Evolutionary conservation across 2,329 filamentous ascomycete species (phyloP), one percentile per base, ranked within the genome.

Genomic region (Mollisiaceae sp.): DNA sequence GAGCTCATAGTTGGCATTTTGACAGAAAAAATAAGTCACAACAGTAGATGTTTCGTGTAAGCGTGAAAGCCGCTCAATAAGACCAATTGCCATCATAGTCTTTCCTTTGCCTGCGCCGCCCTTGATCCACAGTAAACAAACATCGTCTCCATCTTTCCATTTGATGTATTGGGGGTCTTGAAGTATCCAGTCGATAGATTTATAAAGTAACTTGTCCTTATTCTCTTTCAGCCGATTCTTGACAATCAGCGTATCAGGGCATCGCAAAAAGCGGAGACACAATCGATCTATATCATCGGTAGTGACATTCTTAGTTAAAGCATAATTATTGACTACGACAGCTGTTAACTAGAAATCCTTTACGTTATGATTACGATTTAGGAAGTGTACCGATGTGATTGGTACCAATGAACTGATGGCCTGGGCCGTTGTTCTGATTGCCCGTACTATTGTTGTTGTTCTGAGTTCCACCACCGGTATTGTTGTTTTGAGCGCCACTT

Each of bases 21-120:
- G 76, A 69, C 79, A 84, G 71, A 83, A 80, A 72, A 81, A 82
- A 65, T 8, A 76, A 15, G 71, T 43, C 55, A 69, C 14, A 6
- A 8, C 45, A 8, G 45, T 50, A 8, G 45, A 24, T n/a, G 8
- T n/a, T 1, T 50, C 55, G 27, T 54, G 43, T n/a, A 14, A 43
- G 47, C 41, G 54, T 38, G 62, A 59, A 5, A 69, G 56, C 67
- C 62, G 58, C 45, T 70, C 66, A 36, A 60, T 54, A 32, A 71
- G 64, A 52, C 64, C 65, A 24, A 71, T 71, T 0, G 78, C 60
- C 0, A 79, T 67, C 75, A 79, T 79, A 0, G 76, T 79, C 47
- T 79, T 80, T 0, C 78, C 78, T 65, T 77, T 79, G 5, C 77
- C 77, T 0, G 77, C 73, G 18, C 76, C 74, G 1, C 76, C 78